Conservation (phyloP, 78 protist species). For the Dictyostelium capitatum region DNA sequence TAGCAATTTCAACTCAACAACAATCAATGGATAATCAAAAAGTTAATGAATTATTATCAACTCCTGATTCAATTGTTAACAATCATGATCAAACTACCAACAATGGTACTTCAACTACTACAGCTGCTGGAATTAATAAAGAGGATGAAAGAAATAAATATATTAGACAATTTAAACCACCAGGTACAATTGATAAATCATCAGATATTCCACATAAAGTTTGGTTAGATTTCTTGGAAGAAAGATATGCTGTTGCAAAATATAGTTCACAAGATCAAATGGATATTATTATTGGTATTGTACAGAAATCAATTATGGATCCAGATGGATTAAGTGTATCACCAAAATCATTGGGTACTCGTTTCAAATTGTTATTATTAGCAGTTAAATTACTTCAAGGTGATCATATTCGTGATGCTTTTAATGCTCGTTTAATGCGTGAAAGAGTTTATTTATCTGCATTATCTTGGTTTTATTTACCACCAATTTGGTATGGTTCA, state of each 20-base stretch:
- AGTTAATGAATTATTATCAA: neutral
- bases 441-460: constrained; percentile 78
- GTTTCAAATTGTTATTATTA: constrained; percentile 79
- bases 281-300: constrained; percentile 49
- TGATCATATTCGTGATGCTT: constrained; percentile 27
- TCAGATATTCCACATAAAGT: constrained; percentile 82
- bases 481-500: constrained; percentile 80
- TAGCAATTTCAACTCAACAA: constrained; percentile 31
- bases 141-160: constrained; percentile 4
- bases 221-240: constrained; percentile 78
- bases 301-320: constrained; percentile 79
- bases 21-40: constrained; percentile 1
- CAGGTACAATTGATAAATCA: constrained; percentile 26
- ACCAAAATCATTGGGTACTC: constrained; percentile 72
- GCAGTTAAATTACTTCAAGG: constrained; percentile 64
- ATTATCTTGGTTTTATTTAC: constrained; percentile 76
- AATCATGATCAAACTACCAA: neutral
- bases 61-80: neutral
- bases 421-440: constrained; percentile 11
- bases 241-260: constrained; percentile 69
- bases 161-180: constrained; percentile 6
- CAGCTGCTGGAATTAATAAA: neutral
- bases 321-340: constrained; percentile 61
- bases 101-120: neutral
- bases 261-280: constrained; percentile 52